Conservation (phyloP, 1,284 basidiomycete species). For the Tremellales sp. region DNA sequence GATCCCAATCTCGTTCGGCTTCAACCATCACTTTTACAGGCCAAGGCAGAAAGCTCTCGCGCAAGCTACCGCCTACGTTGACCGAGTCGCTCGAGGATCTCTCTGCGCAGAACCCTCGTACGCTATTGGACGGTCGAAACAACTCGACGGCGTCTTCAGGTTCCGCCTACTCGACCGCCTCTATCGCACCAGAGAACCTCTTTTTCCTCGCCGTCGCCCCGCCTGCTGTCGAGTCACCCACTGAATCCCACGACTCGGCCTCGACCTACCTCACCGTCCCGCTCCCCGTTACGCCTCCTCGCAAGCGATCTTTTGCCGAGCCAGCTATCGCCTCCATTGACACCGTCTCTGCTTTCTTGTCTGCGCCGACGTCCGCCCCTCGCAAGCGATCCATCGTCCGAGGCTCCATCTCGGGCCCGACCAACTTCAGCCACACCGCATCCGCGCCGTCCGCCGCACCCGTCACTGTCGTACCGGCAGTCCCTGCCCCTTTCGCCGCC, state of each 20-base stretch:
- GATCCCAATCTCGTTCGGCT: too few species aligned
- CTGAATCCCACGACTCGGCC: not conserved
- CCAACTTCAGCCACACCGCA: not conserved
- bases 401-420: slow-evolving; percentile 3
- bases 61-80: slow-evolving; percentile 29
- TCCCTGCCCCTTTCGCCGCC: not conserved
- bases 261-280: slow-evolving; percentile 2
- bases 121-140: not conserved
- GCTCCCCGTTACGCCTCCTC: slow-evolving; percentile 2
- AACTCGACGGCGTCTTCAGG: slow-evolving; percentile 1
- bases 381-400: slow-evolving; percentile 1
- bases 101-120: slow-evolving; percentile 1
- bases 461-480: not conserved
- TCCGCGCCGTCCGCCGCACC: too few species aligned
- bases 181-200: slow-evolving; percentile 3
- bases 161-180: slow-evolving; percentile 2
- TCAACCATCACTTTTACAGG: too few species aligned
- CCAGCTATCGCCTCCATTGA: not conserved
- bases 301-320: not conserved
- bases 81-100: slow-evolving; percentile 34
- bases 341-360: too few species aligned
- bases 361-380: not conserved
- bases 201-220: not conserved
- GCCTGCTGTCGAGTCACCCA: not conserved
- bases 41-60: slow-evolving; percentile 17